These are phyloP conservation scores for Vigna radiata DNA, from an alignment of 306 rosid species.

Conservation along the genomic window DNA sequence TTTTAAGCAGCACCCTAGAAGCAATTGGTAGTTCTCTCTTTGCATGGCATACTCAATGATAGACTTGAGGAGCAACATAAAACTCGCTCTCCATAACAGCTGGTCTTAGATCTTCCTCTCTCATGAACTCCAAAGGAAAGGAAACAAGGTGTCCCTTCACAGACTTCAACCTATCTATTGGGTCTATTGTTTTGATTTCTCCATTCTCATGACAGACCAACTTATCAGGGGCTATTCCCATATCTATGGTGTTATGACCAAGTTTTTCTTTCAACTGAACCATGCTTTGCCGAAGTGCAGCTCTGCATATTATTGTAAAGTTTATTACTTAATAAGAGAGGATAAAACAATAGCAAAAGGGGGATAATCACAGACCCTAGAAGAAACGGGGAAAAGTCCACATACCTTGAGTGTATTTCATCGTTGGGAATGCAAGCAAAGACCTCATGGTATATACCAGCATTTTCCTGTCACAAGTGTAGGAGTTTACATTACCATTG, in stretches of 20 bases:
- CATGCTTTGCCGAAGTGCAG: slow-evolving; percentile 77
- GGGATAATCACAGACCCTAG: background rate
- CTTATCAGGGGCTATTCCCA: slow-evolving; percentile 82
- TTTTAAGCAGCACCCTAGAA: background rate
- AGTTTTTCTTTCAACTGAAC: slow-evolving; percentile 71
- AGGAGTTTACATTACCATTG: slow-evolving; percentile 30
- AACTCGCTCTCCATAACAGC: slow-evolving; percentile 93
- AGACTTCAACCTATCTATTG: slow-evolving; percentile 62
- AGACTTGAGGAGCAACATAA: slow-evolving; percentile 85
- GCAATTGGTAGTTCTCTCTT: background rate
- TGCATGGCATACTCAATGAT: slow-evolving; percentile 53
- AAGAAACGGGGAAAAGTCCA: slow-evolving; percentile 24
- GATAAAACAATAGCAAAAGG: background rate
- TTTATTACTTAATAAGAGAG: background rate
- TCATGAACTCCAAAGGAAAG: slow-evolving; percentile 90
- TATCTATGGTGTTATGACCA: slow-evolving; percentile 78
- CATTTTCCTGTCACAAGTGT: slow-evolving; percentile 67
- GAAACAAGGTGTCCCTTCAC: slow-evolving; percentile 90
- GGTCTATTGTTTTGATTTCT: slow-evolving; percentile 56
- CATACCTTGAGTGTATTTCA: slow-evolving; percentile 89
- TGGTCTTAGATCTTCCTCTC: slow-evolving; percentile 93
- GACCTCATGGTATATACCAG: slow-evolving; percentile 79
- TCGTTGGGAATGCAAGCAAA: slow-evolving; percentile 90
- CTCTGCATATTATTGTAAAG: slow-evolving; percentile 54
- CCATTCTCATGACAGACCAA: slow-evolving; percentile 62